Base-by-base conservation (phyloP, 2,329 filamentous ascomycete genomes). In the Colletotrichum endophyticum region DNA sequence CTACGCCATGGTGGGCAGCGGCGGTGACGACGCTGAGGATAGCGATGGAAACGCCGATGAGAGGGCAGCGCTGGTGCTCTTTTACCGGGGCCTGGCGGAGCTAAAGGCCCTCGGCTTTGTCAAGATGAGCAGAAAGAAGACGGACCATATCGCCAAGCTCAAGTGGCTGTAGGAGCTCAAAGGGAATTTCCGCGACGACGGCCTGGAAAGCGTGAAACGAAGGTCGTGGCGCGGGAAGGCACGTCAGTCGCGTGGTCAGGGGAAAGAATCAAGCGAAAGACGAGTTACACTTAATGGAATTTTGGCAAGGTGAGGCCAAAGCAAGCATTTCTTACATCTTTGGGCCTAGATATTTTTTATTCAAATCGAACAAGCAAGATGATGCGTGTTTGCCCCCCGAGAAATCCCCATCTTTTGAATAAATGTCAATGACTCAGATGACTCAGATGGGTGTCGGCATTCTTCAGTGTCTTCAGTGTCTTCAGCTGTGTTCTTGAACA, bases 141-240 rank as follows among this genome's bases (percentile, higher is more conserved):
- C 93, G 28, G 97, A 99, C 83, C 96, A 99, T 85, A 88, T 99
- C 79, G 93, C 95, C 53, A 99, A 98, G 87, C 89, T 96, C 92
- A 96, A 94, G 83, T 97, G 96, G 80, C 87, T 97, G 77, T 91
- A 84, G 82, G 72, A 71, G 72, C 75, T 76, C 66, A 76, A 76
- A 76, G 74, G 66, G 44, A 8, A 22, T 25, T 25, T 36, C 61
- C 44, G 28, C 34, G 59, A 70, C 64, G 49, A 70, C 73, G 44
- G 56, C 74, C 49, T 44, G 16, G 8, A 19, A 53, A 63, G 59
- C 44, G 57, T 61, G 71, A 70, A 76, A 74, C 49, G 66, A 63
- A 57, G 53, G 32, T 34, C 57, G 64, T 74, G 59, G 64, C 44
- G 57, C 53, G n/a, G 34, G 36, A 27, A 66, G 34, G 36, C 64